phyloP scores from a whole-genome alignment of 2,329 filamentous ascomycete species.

The Neofusicoccum sp. region DNA sequence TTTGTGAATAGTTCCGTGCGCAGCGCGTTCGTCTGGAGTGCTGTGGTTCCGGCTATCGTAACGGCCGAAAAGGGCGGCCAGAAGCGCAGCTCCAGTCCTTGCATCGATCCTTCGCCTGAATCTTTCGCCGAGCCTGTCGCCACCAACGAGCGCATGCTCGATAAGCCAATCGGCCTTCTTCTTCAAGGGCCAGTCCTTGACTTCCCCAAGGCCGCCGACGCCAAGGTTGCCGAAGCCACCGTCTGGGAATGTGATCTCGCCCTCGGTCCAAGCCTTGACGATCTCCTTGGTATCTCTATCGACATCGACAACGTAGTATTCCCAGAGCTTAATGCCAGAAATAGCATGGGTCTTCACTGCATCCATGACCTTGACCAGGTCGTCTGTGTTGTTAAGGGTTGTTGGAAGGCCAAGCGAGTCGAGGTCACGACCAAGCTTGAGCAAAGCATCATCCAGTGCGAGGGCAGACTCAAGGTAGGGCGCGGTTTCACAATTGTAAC shows the following conservation, averaged over 20 bases:
- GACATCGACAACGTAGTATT: constrained; percentile 85
- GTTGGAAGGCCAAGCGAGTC: constrained; percentile 70
- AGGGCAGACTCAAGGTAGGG: constrained; percentile 68
- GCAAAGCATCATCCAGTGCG: constrained; percentile 74
- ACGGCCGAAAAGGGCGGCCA: constrained; percentile 67
- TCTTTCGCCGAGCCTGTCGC: constrained; percentile 74
- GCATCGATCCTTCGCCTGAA: constrained; percentile 72
- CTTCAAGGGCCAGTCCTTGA: constrained; percentile 56
- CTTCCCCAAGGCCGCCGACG: constrained; percentile 51
- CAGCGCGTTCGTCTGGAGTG: constrained; percentile 53
- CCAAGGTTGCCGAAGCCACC: constrained; percentile 50
- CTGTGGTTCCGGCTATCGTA: constrained; percentile 55
- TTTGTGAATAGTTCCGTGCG: constrained; percentile 53
- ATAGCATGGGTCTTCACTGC: constrained; percentile 80
- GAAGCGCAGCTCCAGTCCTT: constrained; percentile 64
- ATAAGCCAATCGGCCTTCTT: constrained; percentile 64
- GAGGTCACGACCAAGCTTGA: constrained; percentile 63
- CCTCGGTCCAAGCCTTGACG: constrained; percentile 68
- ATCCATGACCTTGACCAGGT: constrained; percentile 79
- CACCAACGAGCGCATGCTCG: constrained; percentile 67
- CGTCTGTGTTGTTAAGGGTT: constrained; percentile 66
- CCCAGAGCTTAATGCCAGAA: constrained; percentile 77
- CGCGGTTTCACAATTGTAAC: constrained; percentile 89
- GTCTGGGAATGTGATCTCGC: constrained; percentile 56
- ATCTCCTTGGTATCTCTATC: constrained; percentile 68